Conservation (phyloP, 2,329 filamentous ascomycete genomes). For the Calycina herbarum region DNA sequence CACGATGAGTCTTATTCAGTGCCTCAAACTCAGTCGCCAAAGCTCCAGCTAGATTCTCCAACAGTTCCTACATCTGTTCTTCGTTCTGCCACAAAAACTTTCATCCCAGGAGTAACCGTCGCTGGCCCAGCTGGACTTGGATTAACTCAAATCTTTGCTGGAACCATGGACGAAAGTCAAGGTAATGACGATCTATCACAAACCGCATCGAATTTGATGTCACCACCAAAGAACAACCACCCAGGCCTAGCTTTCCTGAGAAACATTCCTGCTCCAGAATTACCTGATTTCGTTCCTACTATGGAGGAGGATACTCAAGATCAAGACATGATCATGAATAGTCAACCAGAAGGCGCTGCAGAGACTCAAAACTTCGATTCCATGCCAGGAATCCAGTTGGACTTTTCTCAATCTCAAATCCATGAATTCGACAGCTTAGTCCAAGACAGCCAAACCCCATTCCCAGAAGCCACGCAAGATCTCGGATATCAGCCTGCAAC, state of each 20-base stretch:
- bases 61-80: slow-evolving; percentile 60
- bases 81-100: slow-evolving; percentile 67
- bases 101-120: slow-evolving; percentile 68
- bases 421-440: slow-evolving; percentile 59
- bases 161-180: slow-evolving; percentile 73
- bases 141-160: slow-evolving; percentile 86
- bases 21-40: slow-evolving; percentile 33
- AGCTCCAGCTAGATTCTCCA: slow-evolving; percentile 46
- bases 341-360: slow-evolving; percentile 42
- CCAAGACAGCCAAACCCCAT: slow-evolving; percentile 65
- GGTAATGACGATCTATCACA: slow-evolving; percentile 26
- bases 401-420: slow-evolving; percentile 61
- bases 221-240: background rate
- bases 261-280: slow-evolving; percentile 50
- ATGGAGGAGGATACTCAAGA: slow-evolving; percentile 41
- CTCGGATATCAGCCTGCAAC: slow-evolving; percentile 72
- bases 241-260: slow-evolving; percentile 47
- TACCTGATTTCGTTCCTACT: slow-evolving; percentile 47
- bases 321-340: slow-evolving; percentile 49
- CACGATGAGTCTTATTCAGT: slow-evolving; percentile 25
- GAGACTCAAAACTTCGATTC: slow-evolving; percentile 44
- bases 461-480: slow-evolving; percentile 79
- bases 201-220: background rate
- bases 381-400: slow-evolving; percentile 48
- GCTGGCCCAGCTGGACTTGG: slow-evolving; percentile 65